Evolutionary conservation across 805 yeast species (phyloP), one percentile per base, ranked within the genome.

Genomic region (Ogataea corticis): DNA sequence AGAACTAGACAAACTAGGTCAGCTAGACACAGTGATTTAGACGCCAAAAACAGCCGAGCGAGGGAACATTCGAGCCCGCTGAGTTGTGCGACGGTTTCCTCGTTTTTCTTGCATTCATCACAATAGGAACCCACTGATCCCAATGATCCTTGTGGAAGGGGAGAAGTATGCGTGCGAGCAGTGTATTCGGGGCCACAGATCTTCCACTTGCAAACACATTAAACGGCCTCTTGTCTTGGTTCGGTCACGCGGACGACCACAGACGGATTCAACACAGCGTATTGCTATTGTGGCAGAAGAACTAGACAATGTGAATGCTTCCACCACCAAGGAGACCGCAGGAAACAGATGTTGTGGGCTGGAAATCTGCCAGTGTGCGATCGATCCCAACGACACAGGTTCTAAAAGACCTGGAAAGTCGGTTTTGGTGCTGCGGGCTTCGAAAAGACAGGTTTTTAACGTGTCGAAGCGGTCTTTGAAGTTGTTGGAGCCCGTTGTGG

Each of bases 181-280:
- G 58, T 92, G 99, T 61, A 88, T 94, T 18, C 72, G 97, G 35
- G 98, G 98, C 14, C 99, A 92, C 60, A 69, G 99, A 33, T 87
- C 97, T 1, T 82, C 92, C 1, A 80, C 84, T 44, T 92, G 99
- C 65, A 79, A 79, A 43, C 99, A 92, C 65, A 79, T 85, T 25
- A 72, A 77, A 42, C 73, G 97, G 38, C 88, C 94, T 18, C 70
- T 92, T 33, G 82, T 91, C 11, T 87, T 89, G 57, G 97, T 92
- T 11, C 75, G 96, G 21, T 79, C 87, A n/a, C 77, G 96, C 48
- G 99, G 98, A 0, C 69, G 98, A 38, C 97, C 97, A 0, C 72
- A 78, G 21, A 73, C 80, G 9, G 80, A 75, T 41, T 78, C 77
- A 4, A 70, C 70, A 39, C 82, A 79, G 49, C 64, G 88, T 40